Evolutionary conservation across 805 yeast species (phyloP).

Genomic region (Lipomyces oligophaga): DNA sequence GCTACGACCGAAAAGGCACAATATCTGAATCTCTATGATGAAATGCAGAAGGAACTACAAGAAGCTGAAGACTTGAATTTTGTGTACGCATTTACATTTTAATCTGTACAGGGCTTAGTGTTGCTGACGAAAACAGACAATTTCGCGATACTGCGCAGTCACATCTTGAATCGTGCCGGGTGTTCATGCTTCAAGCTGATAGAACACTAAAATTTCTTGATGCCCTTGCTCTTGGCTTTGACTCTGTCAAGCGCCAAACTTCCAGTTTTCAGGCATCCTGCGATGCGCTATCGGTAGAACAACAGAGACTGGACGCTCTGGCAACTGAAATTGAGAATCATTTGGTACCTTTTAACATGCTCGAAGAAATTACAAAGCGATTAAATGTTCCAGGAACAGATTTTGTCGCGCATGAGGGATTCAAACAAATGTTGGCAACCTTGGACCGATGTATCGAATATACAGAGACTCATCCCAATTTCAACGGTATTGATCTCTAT

Average conservation of each 20-base stretch:
- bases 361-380: constrained; percentile 65
- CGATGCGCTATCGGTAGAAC: constrained; percentile 47
- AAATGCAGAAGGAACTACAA: constrained; percentile 16
- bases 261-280: constrained; percentile 59
- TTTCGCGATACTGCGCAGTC: constrained; percentile 19
- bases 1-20: constrained; percentile 7
- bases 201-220: constrained; percentile 46
- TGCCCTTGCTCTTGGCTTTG: constrained; percentile 50
- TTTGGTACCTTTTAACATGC: constrained; percentile 59
- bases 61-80: constrained; percentile 13
- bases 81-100: constrained; percentile 3
- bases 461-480: constrained; percentile 51
- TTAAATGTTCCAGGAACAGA: constrained; percentile 69
- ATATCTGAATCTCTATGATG: constrained; percentile 16
- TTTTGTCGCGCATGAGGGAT: constrained; percentile 57
- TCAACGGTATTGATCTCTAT: constrained; percentile 67
- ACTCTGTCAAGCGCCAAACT: constrained; percentile 59
- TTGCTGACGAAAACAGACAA: constrained; percentile 4
- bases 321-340: constrained; percentile 46
- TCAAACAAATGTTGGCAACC: constrained; percentile 50
- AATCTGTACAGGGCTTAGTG: not conserved
- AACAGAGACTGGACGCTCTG: constrained; percentile 43
- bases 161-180: constrained; percentile 27
- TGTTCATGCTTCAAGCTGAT: constrained; percentile 48
- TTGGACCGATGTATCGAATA: constrained; percentile 68